A percentile compares a stretch with the other conserved stretches of the same genome.
These are phyloP conservation scores for Fomitopsis serialis DNA, from an alignment of 768 basidiomycete genomes.

Conservation along the genomic window DNA sequence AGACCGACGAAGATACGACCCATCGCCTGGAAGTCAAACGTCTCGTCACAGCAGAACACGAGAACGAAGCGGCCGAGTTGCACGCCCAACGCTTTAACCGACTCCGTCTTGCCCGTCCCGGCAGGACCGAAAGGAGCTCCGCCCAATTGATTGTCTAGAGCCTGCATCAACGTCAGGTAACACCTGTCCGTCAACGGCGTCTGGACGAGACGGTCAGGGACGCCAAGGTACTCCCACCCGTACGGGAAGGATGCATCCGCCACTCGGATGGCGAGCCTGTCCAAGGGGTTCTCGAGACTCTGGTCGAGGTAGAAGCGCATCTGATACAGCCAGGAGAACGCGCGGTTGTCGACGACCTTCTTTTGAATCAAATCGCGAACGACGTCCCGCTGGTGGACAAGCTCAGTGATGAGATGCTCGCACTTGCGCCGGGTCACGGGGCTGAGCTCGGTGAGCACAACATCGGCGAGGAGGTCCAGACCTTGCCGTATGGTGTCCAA, in stretches of 20 bases:
- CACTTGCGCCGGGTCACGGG: constrained; percentile 95
- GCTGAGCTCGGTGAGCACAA: constrained; percentile 85
- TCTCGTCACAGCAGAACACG: constrained; percentile 99
- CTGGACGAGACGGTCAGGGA: constrained; percentile 94
- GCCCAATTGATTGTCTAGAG: constrained; percentile 89
- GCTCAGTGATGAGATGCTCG: constrained; percentile 97
- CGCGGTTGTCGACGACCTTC: constrained; percentile 54
- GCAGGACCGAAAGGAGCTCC: constrained; percentile 98
- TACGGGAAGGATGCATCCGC: constrained; percentile 94
- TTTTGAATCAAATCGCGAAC: constrained; percentile 72
- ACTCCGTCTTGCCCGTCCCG: constrained; percentile 98
- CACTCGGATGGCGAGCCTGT: constrained; percentile 73
- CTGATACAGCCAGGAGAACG: constrained; percentile 93
- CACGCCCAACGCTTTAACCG: constrained; percentile 96
- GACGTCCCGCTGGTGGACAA: constrained; percentile 97
- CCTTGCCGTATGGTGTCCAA: constrained; percentile 75
- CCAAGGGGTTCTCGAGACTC: constrained; percentile 65
- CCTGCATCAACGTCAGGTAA: constrained; percentile 94
- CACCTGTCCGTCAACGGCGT: constrained; percentile 97
- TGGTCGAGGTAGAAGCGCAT: constrained; percentile 96
- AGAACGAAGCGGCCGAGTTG: constrained; percentile 98
- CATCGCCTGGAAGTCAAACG: constrained; percentile 99
- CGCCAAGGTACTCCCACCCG: constrained; percentile 98
- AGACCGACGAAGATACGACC: constrained; percentile 98
- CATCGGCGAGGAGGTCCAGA: constrained; percentile 93